These are phyloP conservation scores for Aphanomyces stellatus DNA, from an alignment of 352 stramenopile genomes.

Conservation along the genomic window DNA sequence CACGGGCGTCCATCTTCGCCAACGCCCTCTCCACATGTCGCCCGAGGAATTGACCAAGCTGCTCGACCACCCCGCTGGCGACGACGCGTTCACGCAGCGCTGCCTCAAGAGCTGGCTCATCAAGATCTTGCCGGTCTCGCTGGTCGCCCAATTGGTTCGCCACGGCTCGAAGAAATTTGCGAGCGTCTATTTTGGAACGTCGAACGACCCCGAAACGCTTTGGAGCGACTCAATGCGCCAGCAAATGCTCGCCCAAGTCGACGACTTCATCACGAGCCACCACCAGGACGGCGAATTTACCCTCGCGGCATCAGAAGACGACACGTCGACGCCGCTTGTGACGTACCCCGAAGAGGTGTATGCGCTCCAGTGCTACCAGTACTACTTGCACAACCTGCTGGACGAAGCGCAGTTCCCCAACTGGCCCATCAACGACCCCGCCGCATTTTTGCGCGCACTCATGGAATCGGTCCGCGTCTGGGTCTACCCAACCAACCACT, in stretches of 20 bases:
- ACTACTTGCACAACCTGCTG: conserved; percentile 81
- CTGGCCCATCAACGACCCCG: conserved; percentile 82
- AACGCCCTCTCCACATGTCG: conserved; percentile 48
- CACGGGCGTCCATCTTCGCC: conserved; percentile 71
- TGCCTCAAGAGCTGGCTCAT: conserved; percentile 81
- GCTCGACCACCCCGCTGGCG: background rate
- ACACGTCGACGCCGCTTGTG: conserved; percentile 62
- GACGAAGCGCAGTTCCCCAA: conserved; percentile 80
- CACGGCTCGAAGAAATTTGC: conserved; percentile 69
- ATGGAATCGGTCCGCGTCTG: conserved; percentile 71
- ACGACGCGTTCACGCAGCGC: conserved; percentile 70
- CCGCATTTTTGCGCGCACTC: conserved; percentile 58
- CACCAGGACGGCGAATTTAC: conserved; percentile 64
- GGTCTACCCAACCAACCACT: conserved; percentile 54
- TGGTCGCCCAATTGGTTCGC: conserved; percentile 75
- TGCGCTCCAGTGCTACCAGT: conserved; percentile 79
- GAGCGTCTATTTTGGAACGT: conserved; percentile 67
- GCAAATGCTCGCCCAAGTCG: conserved; percentile 82
- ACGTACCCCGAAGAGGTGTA: conserved; percentile 80
- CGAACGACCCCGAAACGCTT: conserved; percentile 79
- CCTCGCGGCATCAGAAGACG: conserved; percentile 55
- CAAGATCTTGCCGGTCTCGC: conserved; percentile 69
- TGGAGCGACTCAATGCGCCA: conserved; percentile 78
- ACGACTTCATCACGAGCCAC: conserved; percentile 79
- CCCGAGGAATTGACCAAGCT: conserved; percentile 2